Conservation (phyloP, 2,329 filamentous ascomycete species). For the Colletotrichum ledebouriae region DNA sequence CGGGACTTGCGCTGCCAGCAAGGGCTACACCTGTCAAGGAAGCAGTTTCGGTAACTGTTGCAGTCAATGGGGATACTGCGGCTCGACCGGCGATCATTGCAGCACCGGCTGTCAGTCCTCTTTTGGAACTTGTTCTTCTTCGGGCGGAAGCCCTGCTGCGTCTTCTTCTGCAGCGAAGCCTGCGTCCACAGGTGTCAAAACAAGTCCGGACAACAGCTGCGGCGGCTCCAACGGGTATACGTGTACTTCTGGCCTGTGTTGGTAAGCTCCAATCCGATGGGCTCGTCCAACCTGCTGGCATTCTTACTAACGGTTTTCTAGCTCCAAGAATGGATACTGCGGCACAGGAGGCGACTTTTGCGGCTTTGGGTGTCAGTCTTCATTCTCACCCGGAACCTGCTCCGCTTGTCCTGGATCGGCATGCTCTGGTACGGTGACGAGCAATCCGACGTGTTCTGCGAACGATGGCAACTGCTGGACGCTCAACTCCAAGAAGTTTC, state of each 20-base stretch:
- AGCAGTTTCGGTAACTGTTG: slow-evolving; percentile 42
- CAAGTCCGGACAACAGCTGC: slow-evolving; percentile 54
- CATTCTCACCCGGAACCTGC: slow-evolving; percentile 26
- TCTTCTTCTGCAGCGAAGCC: slow-evolving; percentile 23
- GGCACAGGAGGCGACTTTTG: slow-evolving; percentile 43
- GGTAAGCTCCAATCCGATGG: slow-evolving; percentile 35
- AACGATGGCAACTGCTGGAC: slow-evolving; percentile 31
- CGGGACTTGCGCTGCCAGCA: slow-evolving; percentile 28
- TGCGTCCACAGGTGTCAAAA: slow-evolving; percentile 15
- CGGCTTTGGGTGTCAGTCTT: slow-evolving; percentile 34
- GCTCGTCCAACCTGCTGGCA: background rate
- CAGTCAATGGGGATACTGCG: slow-evolving; percentile 44
- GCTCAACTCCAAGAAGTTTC: slow-evolving; percentile 31
- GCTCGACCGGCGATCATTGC: slow-evolving; percentile 42
- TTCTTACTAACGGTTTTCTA: background rate
- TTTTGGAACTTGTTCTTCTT: slow-evolving; percentile 31
- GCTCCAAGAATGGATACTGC: slow-evolving; percentile 42
- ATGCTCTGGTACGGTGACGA: slow-evolving; percentile 25
- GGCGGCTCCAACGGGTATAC: slow-evolving; percentile 56
- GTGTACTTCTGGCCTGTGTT: slow-evolving; percentile 48
- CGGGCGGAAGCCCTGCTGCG: slow-evolving; percentile 17
- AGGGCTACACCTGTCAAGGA: slow-evolving; percentile 28
- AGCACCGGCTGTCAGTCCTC: slow-evolving; percentile 30
- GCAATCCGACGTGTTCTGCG: slow-evolving; percentile 22
- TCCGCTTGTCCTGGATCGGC: slow-evolving; percentile 18